Evolutionary conservation across 1,284 basidiomycete species (phyloP).

Genomic region (Cryptococcus wingfieldii): DNA sequence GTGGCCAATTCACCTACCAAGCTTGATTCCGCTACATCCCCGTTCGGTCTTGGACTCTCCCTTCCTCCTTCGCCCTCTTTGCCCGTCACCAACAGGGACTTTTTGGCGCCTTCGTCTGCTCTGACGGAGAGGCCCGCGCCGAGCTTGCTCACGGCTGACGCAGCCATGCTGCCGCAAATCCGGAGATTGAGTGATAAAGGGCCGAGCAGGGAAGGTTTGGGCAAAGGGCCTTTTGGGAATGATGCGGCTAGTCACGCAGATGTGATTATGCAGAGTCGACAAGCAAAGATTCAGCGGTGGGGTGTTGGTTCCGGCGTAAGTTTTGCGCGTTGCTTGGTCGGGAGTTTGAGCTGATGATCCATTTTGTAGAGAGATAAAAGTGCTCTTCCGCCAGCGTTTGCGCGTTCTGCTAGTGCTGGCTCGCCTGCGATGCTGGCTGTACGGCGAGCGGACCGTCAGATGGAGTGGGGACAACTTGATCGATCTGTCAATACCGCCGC

Average conservation of each 20-base stretch:
- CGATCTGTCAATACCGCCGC: conserved; percentile 7
- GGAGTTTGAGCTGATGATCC: background rate
- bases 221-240: conserved; percentile 39
- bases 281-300: conserved; percentile 56
- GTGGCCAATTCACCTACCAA: background rate
- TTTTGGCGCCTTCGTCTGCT: background rate
- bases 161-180: background rate
- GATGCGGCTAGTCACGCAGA: conserved; percentile 49
- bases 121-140: background rate
- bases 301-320: conserved; percentile 27
- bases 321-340: background rate
- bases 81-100: background rate
- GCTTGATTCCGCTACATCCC: conserved; percentile 4
- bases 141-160: background rate
- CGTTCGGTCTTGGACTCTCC: conserved; percentile 27
- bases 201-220: conserved; percentile 13
- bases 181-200: conserved; percentile 1
- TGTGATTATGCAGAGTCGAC: conserved; percentile 55
- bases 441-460: conserved; percentile 19
- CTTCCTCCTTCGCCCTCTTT: conserved; percentile 17
- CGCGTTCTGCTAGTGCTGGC: conserved; percentile 29
- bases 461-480: conserved; percentile 20
- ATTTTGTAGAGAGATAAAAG: conserved; percentile 4
- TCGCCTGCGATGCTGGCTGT: conserved; percentile 31
- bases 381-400: conserved; percentile 27